Evolutionary conservation across 2,329 filamentous ascomycete genomes (phyloP).

Genomic region (Epichloe baconii): DNA sequence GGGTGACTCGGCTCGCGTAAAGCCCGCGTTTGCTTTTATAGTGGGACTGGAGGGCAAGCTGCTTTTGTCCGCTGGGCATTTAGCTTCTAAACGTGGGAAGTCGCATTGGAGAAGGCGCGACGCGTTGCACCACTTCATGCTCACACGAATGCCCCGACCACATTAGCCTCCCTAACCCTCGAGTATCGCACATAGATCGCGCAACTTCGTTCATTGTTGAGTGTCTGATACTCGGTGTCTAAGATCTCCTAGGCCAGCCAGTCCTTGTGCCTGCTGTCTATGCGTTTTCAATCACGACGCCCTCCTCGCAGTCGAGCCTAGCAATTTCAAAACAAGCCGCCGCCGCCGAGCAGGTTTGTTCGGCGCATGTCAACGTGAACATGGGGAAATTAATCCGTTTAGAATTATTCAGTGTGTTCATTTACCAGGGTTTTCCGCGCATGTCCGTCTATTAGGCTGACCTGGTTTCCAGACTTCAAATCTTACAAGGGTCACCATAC

Average conservation of each 20-base stretch:
- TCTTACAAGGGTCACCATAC: conserved; percentile 96
- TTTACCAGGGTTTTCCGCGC: too few species aligned
- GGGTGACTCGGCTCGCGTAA: too few species aligned
- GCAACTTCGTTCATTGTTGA: background rate
- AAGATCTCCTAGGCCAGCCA: background rate
- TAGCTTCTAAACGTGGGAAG: background rate
- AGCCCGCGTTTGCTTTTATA: background rate
- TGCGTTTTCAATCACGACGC: background rate
- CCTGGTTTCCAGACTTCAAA: conserved; percentile 69
- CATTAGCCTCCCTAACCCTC: background rate
- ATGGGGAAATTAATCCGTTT: conserved; percentile 97
- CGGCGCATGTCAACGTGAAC: conserved; percentile 21
- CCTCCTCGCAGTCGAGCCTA: background rate
- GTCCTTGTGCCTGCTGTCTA: background rate
- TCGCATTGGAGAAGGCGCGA: background rate
- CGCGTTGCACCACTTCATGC: background rate
- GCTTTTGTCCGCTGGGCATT: too few species aligned
- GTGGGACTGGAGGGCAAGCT: background rate
- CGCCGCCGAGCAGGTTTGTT: background rate
- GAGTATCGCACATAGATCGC: background rate
- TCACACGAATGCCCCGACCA: background rate
- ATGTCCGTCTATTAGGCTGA: conserved; percentile 5
- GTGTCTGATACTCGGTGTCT: background rate
- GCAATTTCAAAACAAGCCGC: background rate
- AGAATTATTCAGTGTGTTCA: conserved; percentile 72